Evolutionary conservation across 2,329 filamentous ascomycete genomes (phyloP).

Genomic region (Stenocarpella maydis): DNA sequence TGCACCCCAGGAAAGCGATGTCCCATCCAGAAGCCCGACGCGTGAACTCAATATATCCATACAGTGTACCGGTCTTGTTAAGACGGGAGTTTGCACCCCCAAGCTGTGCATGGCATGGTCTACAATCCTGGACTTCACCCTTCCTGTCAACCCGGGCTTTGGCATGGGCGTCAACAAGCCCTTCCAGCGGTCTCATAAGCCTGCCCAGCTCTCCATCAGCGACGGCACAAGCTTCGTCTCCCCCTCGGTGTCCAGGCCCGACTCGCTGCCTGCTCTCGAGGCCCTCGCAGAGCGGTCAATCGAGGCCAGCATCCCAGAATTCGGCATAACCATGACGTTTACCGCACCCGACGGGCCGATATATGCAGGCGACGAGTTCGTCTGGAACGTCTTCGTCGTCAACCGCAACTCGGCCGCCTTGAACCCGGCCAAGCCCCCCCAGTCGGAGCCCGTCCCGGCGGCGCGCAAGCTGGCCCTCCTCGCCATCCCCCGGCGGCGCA

Average conservation of each 20-base stretch:
- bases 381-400: constrained; percentile 78
- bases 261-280: constrained; percentile 67
- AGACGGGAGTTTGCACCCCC: constrained; percentile 66
- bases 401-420: constrained; percentile 64
- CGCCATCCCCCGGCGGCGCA: constrained; percentile 70
- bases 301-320: constrained; percentile 61
- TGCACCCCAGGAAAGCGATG: constrained; percentile 57
- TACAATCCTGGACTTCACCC: constrained; percentile 73
- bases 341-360: constrained; percentile 65
- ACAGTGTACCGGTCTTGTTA: constrained; percentile 63
- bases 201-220: constrained; percentile 70
- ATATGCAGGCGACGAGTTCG: constrained; percentile 71
- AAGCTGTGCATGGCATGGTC: constrained; percentile 72
- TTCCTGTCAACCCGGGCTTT: constrained; percentile 70
- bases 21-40: constrained; percentile 54
- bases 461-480: constrained; percentile 74
- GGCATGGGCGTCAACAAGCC: constrained; percentile 59
- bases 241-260: constrained; percentile 65
- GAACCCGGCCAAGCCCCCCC: constrained; percentile 44
- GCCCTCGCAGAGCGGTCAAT: constrained; percentile 54
- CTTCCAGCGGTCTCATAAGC: constrained; percentile 69
- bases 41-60: constrained; percentile 68
- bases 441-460: constrained; percentile 46
- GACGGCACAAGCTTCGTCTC: constrained; percentile 65
- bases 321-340: constrained; percentile 80